Evolutionary conservation across 345 rosid species (phyloP).

Genomic region (Brassica nigra): DNA sequence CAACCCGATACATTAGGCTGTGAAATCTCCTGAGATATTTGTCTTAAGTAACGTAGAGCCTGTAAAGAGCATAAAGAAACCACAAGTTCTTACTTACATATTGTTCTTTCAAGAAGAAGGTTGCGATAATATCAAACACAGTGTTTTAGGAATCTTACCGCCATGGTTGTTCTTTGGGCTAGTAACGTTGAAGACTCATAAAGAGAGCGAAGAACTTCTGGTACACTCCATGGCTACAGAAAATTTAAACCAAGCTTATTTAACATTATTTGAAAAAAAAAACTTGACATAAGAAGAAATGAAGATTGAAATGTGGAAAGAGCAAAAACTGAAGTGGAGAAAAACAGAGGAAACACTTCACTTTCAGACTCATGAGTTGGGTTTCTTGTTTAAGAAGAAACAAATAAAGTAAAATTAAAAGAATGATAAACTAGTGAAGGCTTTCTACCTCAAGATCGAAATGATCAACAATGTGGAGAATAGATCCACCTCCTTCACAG

Average conservation of each 20-base stretch:
- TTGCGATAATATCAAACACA: neutral
- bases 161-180: conserved; percentile 95
- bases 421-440: neutral
- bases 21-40: conserved; percentile 90
- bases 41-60: conserved; percentile 93
- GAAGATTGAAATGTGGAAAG: neutral
- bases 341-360: conserved; percentile 7
- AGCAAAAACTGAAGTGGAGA: neutral
- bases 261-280: neutral
- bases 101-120: neutral
- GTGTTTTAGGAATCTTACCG: conserved; percentile 51
- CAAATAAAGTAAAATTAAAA: neutral
- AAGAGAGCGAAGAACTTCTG: conserved; percentile 95
- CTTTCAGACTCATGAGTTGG: conserved; percentile 16
- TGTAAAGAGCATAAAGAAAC: conserved; percentile 28
- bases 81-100: neutral
- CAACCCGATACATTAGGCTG: conserved; percentile 83
- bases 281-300: neutral
- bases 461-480: conserved; percentile 92
- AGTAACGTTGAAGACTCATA: conserved; percentile 92
- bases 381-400: conserved; percentile 32
- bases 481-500: conserved; percentile 98
- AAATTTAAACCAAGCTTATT: neutral
- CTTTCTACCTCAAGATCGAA: conserved; percentile 77
- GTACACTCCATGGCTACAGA: conserved; percentile 90